These are phyloP conservation scores for Carex kokanica DNA, from an alignment of 176 grass and related monocot genomes.

Conservation along the genomic window DNA sequence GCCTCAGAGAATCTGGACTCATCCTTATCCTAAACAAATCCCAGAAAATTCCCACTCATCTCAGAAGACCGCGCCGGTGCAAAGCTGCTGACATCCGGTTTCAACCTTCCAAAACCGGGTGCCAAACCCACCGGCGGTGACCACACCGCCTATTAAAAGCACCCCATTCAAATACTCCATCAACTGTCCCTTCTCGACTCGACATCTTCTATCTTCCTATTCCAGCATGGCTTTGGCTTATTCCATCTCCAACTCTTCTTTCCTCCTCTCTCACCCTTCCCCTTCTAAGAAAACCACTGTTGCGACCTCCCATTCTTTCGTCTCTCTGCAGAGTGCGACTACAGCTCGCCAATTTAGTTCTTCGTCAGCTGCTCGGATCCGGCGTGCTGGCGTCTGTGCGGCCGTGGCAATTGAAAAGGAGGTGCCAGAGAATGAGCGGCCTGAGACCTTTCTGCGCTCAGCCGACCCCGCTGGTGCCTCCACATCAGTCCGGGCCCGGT, in stretches of 20 bases:
- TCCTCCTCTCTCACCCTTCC: slow-evolving; percentile 49
- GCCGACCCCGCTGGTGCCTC: slow-evolving; percentile 39
- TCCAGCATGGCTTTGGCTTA: background rate
- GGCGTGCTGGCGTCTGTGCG: slow-evolving; percentile 30
- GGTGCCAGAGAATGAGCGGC: slow-evolving; percentile 81
- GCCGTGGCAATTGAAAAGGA: slow-evolving; percentile 95
- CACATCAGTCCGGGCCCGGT: slow-evolving; percentile 70
- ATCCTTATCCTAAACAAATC: slow-evolving; percentile 36
- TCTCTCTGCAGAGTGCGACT: background rate
- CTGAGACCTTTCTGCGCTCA: slow-evolving; percentile 76
- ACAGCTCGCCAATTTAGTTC: slow-evolving; percentile 1
- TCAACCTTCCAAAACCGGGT: slow-evolving; percentile 31
- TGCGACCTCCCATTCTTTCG: background rate
- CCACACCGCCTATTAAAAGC: slow-evolving; percentile 5
- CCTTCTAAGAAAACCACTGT: slow-evolving; percentile 21
- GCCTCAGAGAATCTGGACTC: background rate
- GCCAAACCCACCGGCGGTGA: slow-evolving; percentile 32
- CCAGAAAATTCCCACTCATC: background rate
- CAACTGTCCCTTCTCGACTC: background rate
- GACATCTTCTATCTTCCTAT: background rate
- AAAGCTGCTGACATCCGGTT: background rate
- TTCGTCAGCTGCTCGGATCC: background rate
- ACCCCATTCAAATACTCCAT: background rate
- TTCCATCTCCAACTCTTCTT: slow-evolving; percentile 39
- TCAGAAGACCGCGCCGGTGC: background rate